A percentile compares a stretch with the other conserved stretches of the same genome.
Conservation (phyloP, 768 basidiomycete genomes). For the Mrakia hoshinonis region DNA sequence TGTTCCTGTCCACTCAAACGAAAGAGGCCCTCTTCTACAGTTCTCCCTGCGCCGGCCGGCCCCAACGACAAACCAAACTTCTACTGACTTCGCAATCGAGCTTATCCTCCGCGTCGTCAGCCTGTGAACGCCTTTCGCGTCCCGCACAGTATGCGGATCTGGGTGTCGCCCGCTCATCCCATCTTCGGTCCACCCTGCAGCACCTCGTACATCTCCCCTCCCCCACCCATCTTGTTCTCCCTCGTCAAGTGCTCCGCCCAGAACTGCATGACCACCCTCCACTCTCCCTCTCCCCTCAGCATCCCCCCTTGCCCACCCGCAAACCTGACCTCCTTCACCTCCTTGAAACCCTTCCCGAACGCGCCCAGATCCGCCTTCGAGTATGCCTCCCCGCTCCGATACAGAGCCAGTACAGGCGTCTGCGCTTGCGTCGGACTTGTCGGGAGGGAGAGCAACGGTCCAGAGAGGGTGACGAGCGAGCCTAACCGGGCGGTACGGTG, state of each 20-base stretch:
- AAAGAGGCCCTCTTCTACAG: too few relatives aligned
- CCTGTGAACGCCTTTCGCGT: too few relatives aligned
- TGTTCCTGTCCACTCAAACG: too few relatives aligned
- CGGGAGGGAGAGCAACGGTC: constrained; percentile 70
- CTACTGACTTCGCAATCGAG: too few relatives aligned
- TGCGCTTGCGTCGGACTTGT: constrained; percentile 47
- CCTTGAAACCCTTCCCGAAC: constrained; percentile 55
- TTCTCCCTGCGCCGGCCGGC: too few relatives aligned
- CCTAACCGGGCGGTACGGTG: constrained; percentile 46
- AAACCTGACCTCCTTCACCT: constrained; percentile 47
- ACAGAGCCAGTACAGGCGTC: constrained; percentile 57
- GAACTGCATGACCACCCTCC: constrained; percentile 64
- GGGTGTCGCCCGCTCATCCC: constrained; percentile 9
- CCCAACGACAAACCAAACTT: too few relatives aligned
- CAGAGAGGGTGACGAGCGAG: constrained; percentile 60
- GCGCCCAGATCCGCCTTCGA: constrained; percentile 48
- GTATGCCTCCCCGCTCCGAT: constrained; percentile 48
- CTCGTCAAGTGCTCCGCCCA: constrained; percentile 21
- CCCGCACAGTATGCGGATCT: too few relatives aligned
- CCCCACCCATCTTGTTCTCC: constrained; percentile 22
- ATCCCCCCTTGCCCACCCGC: constrained; percentile 48
- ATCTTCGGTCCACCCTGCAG: constrained; percentile 18
- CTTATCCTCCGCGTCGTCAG: too few relatives aligned
- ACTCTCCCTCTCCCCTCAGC: constrained; percentile 66
- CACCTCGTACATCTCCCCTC: constrained; percentile 30